Percentiles rank a stretch among this genome's conserved stretches.
Conservation (phyloP, 2,329 filamentous ascomycete genomes). For the Fusarium nodosum region DNA sequence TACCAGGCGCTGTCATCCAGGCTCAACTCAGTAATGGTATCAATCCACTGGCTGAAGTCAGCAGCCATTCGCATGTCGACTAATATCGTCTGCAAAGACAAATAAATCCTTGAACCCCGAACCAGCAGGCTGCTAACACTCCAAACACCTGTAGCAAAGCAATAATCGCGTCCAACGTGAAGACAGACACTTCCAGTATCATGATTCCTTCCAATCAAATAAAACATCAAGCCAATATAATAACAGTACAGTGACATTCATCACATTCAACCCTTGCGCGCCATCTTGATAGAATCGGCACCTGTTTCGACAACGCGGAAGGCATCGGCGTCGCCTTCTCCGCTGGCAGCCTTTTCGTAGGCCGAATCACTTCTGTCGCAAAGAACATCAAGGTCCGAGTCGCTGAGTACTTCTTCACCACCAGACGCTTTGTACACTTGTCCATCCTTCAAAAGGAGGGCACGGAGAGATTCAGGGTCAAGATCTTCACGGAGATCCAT, state of each 20-base stretch:
- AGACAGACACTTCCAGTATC: neutral
- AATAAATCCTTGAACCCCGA: neutral
- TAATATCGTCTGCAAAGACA: neutral
- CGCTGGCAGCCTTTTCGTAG: constrained; percentile 80
- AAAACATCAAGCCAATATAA: neutral
- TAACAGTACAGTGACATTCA: neutral
- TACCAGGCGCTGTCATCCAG: neutral
- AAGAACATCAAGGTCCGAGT: constrained; percentile 81
- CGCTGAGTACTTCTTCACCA: constrained; percentile 76
- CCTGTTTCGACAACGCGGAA: constrained; percentile 87
- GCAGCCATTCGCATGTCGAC: neutral
- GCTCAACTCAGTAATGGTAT: neutral
- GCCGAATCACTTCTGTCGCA: constrained; percentile 79
- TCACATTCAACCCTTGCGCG: constrained; percentile 41
- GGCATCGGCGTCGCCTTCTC: constrained; percentile 76
- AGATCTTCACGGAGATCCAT: constrained; percentile 67
- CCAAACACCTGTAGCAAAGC: constrained; percentile 18
- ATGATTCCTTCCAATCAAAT: neutral
- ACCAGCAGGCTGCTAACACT: neutral
- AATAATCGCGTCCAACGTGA: neutral
- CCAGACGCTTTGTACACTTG: constrained; percentile 70
- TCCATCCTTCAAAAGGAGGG: constrained; percentile 79
- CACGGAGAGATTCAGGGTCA: constrained; percentile 71
- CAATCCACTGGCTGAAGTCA: neutral
- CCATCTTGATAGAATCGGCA: constrained; percentile 64